Conservation (phyloP, 495 filamentous ascomycete genomes). For the Melanomma pulvis-pyrius region DNA sequence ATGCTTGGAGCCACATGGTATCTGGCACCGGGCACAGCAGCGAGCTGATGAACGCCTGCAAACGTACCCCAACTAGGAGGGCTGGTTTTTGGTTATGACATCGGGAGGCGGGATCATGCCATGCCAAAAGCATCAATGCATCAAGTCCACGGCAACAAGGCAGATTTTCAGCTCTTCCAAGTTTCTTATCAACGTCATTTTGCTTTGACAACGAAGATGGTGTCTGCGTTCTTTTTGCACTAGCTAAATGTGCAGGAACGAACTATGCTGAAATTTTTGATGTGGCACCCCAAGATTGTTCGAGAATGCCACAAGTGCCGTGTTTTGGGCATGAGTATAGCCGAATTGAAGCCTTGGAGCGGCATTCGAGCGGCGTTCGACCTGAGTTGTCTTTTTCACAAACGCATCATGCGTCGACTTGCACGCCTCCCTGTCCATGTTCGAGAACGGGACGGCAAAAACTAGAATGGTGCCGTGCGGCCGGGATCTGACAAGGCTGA, state of each 20-base stretch:
- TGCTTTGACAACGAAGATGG: conserved; percentile 25
- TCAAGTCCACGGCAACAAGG: conserved; percentile 3
- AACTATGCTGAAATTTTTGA: conserved; percentile 21
- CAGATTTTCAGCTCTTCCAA: conserved; percentile 9
- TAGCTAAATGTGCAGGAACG: conserved; percentile 32
- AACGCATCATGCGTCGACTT: conserved; percentile 8
- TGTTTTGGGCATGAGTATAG: conserved; percentile 29
- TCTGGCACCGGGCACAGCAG: conserved; percentile 6
- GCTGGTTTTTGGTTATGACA: conserved; percentile 13
- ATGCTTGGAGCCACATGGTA: conserved; percentile 17
- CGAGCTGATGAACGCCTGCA: conserved; percentile 20
- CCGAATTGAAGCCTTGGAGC: conserved; percentile 8
- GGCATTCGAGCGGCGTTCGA: conserved; percentile 14
- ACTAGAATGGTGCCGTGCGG: not conserved
- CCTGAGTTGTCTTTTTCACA: not conserved
- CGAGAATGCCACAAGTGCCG: not conserved
- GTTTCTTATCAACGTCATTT: conserved; percentile 20
- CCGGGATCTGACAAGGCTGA: conserved; percentile 36
- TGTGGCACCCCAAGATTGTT: conserved; percentile 11
- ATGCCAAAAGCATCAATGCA: conserved; percentile 27
- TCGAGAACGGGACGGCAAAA: not conserved
- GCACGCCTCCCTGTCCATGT: not conserved
- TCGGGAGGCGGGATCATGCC: conserved; percentile 14
- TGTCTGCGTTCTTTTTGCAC: conserved; percentile 15
- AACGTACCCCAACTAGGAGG: conserved; percentile 9